A percentile compares a stretch with the other conserved stretches of the same genome.
These are phyloP conservation scores for Hyphodiscus sp. DNA, from an alignment of 2,329 filamentous ascomycete genomes.

Conservation along the genomic window DNA sequence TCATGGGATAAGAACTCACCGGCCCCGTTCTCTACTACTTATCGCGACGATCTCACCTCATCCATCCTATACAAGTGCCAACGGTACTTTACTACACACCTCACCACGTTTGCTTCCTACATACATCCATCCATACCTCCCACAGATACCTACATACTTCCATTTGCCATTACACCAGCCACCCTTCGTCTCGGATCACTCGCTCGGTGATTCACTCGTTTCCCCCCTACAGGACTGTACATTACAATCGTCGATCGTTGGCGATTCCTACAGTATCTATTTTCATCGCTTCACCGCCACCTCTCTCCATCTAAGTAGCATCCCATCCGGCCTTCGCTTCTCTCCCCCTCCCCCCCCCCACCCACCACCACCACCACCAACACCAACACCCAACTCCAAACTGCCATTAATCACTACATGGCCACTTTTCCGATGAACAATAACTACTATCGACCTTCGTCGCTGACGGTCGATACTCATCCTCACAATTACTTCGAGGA, in stretches of 20 bases:
- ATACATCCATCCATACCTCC: too few relatives aligned
- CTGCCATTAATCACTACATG: constrained; percentile 20
- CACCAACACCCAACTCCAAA: constrained; percentile 7
- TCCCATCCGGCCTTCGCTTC: too few relatives aligned
- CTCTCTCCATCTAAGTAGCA: too few relatives aligned
- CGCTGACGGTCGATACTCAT: constrained; percentile 29
- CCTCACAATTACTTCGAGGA: constrained; percentile 52
- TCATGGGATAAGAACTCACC: constrained; percentile 22
- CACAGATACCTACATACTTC: not conserved
- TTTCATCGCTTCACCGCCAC: constrained; percentile 25
- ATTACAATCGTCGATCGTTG: constrained; percentile 9
- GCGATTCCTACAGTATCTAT: constrained; percentile 14
- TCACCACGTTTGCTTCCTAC: constrained; percentile 14
- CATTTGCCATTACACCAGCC: constrained; percentile 16
- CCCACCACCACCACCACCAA: too few relatives aligned
- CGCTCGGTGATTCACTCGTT: constrained; percentile 4
- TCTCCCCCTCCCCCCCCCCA: too few relatives aligned
- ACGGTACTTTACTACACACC: constrained; percentile 15
- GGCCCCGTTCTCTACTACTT: constrained; percentile 24
- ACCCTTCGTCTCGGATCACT: constrained; percentile 7
- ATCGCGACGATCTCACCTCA: constrained; percentile 19
- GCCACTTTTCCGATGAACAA: constrained; percentile 28
- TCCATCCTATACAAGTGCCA: constrained; percentile 8
- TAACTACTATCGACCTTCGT: constrained; percentile 27
- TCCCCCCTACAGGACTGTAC: not conserved